Base-by-base conservation (phyloP, 768 basidiomycete species). In the Favolaschia claudopus region DNA sequence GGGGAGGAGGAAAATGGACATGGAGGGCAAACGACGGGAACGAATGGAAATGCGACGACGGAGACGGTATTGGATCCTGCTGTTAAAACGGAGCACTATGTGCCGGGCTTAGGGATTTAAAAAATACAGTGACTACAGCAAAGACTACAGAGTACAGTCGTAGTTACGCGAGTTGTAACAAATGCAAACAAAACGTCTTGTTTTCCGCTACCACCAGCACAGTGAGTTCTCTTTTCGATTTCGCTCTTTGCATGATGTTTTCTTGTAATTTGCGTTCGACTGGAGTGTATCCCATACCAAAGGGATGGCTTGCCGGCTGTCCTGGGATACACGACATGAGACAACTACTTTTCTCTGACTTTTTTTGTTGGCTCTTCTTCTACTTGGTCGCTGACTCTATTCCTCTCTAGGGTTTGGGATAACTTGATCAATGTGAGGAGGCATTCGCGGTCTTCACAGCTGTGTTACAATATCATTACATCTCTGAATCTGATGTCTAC, bases 231-330 rank as follows among this genome's bases (percentile, higher is more conserved):
- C 8, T 45, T 51, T 58, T 34, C 24, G 20, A 34, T 64, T 24
- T 25, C 10, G 45, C 56, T 57, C 39, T 49, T 60, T 67, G 29
- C 56, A 67, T 74, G 83, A 91, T 91, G 89, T 65, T 79, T 73
- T 77, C 65, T 80, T 77, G 91, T 92, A 92, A 92, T 92, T 92
- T 92, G 91, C 91, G 91, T 92, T 92, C 89, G 91, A 92, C 75
- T 69, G 76, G 71, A 79, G 71, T 74, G 72, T 70, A 71, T 78
- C 79, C 77, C 79, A 81, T 66, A 77, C 82, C 85, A 89, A 90
- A 91, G 83, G 89, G 85, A 76, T 77, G 80, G 84, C 87, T 80
- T 79, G 91, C 91, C 90, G 78, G 88, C 84, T 78, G 76, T 80
- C 85, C 89, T 89, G 89, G 81, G 84, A 79, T 67, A 69, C 74